A percentile compares a stretch with the other conserved stretches of the same genome.
These are phyloP conservation scores for Trichoderma brevicompactum DNA, from an alignment of 2,329 filamentous ascomycete genomes.

Conservation along the genomic window DNA sequence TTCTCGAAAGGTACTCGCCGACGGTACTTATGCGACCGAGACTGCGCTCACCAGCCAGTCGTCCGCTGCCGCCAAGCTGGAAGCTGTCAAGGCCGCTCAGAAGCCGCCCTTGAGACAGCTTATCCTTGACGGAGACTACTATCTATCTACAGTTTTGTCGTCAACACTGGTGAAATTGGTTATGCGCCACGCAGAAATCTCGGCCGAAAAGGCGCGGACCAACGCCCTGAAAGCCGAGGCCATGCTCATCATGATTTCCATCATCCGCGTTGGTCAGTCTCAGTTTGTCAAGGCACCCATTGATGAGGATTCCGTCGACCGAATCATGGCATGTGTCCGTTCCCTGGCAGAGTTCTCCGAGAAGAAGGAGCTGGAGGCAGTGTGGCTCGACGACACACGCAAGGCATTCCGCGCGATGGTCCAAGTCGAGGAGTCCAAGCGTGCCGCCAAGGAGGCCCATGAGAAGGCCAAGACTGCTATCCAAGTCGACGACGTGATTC, in stretches of 20 bases:
- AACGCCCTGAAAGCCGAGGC: conserved; percentile 95
- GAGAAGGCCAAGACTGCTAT: conserved; percentile 93
- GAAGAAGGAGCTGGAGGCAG: conserved; percentile 87
- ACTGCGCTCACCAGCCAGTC: conserved; percentile 93
- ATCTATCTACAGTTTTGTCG: conserved; percentile 91
- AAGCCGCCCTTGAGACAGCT: conserved; percentile 94
- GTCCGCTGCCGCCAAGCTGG: conserved; percentile 84
- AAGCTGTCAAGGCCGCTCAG: conserved; percentile 94
- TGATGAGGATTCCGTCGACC: conserved; percentile 96
- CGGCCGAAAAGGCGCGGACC: conserved; percentile 80
- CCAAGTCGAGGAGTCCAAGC: conserved; percentile 95
- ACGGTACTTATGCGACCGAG: conserved; percentile 97
- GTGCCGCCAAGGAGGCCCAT: conserved; percentile 88
- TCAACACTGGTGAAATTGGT: conserved; percentile 96
- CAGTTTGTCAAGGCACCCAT: conserved; percentile 97
- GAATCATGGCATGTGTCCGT: conserved; percentile 96
- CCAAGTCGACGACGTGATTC: conserved; percentile 93
- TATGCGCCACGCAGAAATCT: conserved; percentile 95
- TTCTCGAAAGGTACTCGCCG: conserved; percentile 88
- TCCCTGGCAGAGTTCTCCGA: conserved; percentile 88
- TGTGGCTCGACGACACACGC: conserved; percentile 92
- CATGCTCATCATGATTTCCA: conserved; percentile 99
- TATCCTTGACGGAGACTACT: conserved; percentile 97
- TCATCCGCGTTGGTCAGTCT: conserved; percentile 97
- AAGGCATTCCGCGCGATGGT: conserved; percentile 98